Evolutionary conservation across 2,329 filamentous ascomycete species (phyloP), one percentile per base, ranked within the genome.

Genomic region (Microcyclosporella mali): DNA sequence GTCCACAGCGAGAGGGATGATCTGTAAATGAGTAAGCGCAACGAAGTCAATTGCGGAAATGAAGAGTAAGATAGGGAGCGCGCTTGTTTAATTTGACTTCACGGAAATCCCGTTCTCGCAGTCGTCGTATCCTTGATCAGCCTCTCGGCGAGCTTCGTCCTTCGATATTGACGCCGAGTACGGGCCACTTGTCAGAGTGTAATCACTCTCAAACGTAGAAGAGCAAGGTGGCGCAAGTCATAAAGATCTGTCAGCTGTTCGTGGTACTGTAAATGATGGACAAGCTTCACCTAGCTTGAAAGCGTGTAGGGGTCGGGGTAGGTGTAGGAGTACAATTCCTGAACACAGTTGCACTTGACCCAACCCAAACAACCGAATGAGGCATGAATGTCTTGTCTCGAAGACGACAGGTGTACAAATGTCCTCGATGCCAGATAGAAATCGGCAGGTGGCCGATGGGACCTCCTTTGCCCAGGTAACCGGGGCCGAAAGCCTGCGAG

Each of bases 371-470:
- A n/a, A 33, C 15, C 44, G 50, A 40, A 15, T 27, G 21, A 32
- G 36, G 21, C 37, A 46, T 51, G 55, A 51, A 53, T 56, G 50
- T 48, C 47, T 49, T 40, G 53, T 58, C 46, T 52, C 50, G 52
- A 53, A 53, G 55, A 53, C 51, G 50, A 56, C 50, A 25, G 40
- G 52, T 53, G 55, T 53, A 57, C 55, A 53, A 49, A 51, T 53
- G 51, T 43, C 49, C 49, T 49, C 45, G 39, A 44, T 40, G 17
- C 34, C 39, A 41, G 40, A 28, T 35, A 15, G 28, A 29, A 38
- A 18, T 19, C 15, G 21, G 32, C n/a, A 21, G 21, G 37, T 12
- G 11, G 15, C 16, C 10, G 28, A 34, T 37, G 36, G 25, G 18
- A 29, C 38, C 35, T 35, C 33, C 27, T 49, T 52, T 42, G 41